Conservation (phyloP, 768 basidiomycete genomes). For the Lentinula guzmanii region DNA sequence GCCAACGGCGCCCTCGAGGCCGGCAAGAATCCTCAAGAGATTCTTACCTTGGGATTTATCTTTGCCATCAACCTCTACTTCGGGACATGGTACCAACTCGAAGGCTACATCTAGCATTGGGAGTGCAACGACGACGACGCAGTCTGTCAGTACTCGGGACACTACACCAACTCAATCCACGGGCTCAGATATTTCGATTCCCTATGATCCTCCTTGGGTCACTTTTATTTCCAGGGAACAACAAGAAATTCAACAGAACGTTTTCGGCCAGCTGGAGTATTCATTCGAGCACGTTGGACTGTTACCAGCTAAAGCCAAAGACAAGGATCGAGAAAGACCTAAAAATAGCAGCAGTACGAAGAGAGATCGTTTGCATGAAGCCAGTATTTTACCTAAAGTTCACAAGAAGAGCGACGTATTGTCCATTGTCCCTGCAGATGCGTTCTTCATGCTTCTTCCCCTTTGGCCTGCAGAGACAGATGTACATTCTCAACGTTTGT, state of each 20-base stretch:
- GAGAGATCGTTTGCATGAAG: neutral
- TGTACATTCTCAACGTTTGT: neutral
- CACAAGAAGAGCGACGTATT: constrained; percentile 3
- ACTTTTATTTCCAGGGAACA: neutral
- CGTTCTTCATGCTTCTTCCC: constrained; percentile 5
- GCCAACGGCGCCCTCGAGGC: neutral
- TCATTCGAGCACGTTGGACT: constrained; percentile 7
- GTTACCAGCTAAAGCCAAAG: neutral
- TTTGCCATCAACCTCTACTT: neutral
- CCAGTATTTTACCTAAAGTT: neutral
- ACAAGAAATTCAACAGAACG: neutral
- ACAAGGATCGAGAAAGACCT: neutral
- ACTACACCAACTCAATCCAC: constrained; percentile 1
- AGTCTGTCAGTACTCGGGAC: neutral
- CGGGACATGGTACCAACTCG: neutral
- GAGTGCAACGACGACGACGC: neutral
- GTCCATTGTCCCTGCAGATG: neutral
- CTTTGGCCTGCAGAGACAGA: constrained; percentile 8
- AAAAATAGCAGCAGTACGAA: neutral
- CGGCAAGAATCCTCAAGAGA: neutral
- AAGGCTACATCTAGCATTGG: neutral
- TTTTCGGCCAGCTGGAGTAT: neutral
- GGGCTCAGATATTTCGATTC: neutral
- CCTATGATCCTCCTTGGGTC: neutral
- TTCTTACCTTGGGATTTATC: constrained; percentile 5